Evolutionary conservation across 2,329 filamentous ascomycete genomes (phyloP), one percentile per base, ranked within the genome.

Genomic region (Venturia carpophila): DNA sequence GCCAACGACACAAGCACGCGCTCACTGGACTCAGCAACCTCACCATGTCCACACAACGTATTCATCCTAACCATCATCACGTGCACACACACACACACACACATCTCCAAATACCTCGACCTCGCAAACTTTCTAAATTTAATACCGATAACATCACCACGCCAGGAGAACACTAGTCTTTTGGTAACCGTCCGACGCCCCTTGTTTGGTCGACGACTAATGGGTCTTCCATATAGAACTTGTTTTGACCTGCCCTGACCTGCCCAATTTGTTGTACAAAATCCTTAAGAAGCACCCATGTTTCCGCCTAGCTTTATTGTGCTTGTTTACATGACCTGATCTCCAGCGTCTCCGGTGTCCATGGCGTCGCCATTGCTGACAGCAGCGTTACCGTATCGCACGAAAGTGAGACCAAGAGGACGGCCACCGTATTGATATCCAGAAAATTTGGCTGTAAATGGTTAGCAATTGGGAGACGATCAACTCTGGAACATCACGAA

Each of bases 361-460:
- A 97, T 96, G 70, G 81, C 83, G 68, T 92, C 77, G 64, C 74
- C 88, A 68, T 76, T 79, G 56, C 79, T 79, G 62, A 82, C 82
- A 49, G 85, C 83, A 64, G 84, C 81, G 74, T 88, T 93, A 69
- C 90, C 81, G 77, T 97, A 97, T 78, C 94, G 95, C 80, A 97
- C 93, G 73, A 90, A 97, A 75, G 88, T 93, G 72, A 99, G 83
- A 66, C 92, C 92, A 67, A 99, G 87, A 71, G 94, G 94, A 70
- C 94, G 91, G 65, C 92, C 92, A 69, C 94, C 94, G 72, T 99
- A 99, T 75, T 96, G 91, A 75, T 99, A 99, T 65, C 92, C 92
- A 70, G 94, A 93, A 80, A 99, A 99, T 76, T 99, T 99, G 72
- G 91, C 85, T 58, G 24, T n/a, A 11, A 39, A n/a, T 19, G 15